phyloP scores from a whole-genome alignment of 176 grass and related monocot species.

The Oryza meridionalis region DNA sequence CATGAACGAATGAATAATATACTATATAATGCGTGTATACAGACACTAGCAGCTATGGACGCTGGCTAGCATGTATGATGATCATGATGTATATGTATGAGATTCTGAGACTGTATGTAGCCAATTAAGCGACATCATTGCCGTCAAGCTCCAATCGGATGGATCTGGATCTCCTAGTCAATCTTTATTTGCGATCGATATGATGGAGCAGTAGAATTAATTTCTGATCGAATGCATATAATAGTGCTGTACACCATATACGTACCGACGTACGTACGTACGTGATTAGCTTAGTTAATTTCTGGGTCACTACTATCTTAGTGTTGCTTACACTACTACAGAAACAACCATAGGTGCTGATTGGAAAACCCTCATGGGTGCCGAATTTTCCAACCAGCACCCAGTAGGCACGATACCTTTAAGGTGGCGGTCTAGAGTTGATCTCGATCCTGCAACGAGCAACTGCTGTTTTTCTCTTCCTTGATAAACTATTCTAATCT shows the following conservation, averaged over 20 bases:
- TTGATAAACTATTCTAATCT: too few species aligned
- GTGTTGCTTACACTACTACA: too few species aligned
- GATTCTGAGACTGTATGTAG: not conserved
- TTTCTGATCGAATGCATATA: not conserved
- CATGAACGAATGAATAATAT: not conserved
- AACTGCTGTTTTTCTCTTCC: too few species aligned
- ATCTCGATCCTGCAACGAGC: not conserved
- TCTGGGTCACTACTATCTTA: not conserved
- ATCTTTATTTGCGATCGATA: not conserved
- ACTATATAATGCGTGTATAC: not conserved
- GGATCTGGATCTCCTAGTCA: not conserved
- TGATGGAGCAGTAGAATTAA: not conserved
- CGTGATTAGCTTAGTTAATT: too few species aligned
- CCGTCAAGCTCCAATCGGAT: not conserved
- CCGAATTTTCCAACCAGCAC: too few species aligned
- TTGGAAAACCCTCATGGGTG: too few species aligned
- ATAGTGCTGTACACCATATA: not conserved
- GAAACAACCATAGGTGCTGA: too few species aligned
- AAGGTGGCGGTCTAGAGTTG: too few species aligned
- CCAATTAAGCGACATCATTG: not conserved
- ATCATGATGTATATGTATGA: not conserved
- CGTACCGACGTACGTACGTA: too few species aligned
- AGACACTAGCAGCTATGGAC: too few species aligned
- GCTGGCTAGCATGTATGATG: not conserved
- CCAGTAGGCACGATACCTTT: too few species aligned